Base-by-base conservation (phyloP, 2,329 filamentous ascomycete species). In the Onygena corvina region DNA sequence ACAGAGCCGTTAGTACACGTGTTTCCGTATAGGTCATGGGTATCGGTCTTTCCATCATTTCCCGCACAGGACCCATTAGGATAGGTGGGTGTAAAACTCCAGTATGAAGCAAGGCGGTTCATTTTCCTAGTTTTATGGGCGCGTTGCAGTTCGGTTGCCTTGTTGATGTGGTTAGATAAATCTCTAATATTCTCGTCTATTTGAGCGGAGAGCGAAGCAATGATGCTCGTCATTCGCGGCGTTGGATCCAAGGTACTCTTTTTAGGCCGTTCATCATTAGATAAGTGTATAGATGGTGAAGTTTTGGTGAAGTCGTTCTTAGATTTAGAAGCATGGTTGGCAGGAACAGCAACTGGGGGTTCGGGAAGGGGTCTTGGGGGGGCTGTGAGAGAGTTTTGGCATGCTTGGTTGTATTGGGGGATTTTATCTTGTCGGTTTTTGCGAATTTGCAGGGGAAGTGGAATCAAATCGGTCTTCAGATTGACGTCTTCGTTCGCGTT, bases 51-150 rank as follows among this genome's bases (percentile, higher is more conserved):
- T 14, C 16, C 42, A 5, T 2, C n/a, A 8, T 23, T 29, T 11
- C 27, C 27, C 8, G 16, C 35, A 12, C 49, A 34, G 12, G 49
- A 4, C 45, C 30, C 30, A n/a, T 54, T 50, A 1, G 50, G 25
- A 38, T 59, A 54, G 4, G 61, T 47, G 2, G 61, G 60, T 16
- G 56, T 60, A 35, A 69, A 69, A 16, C 59, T 67, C 67, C 67
- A 69, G 49, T 67, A 69, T 0, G 67, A 69, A 1, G 57, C 57
- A 4, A 61, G 58, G 1, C 63, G 64, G 4, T 56, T 55, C 46
- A 61, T 52, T 46, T 57, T 61, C 2, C 59, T 59, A 18, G 55
- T 49, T 14, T 56, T 55, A 31, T 54, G 55, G 31, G 50, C 27
- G 36, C 51, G 54, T 45, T 57, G 55, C 8, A 25, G 53, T 47